Evolutionary conservation across 495 filamentous ascomycete species (phyloP).

Genomic region (Friedmanniomyces simplex): DNA sequence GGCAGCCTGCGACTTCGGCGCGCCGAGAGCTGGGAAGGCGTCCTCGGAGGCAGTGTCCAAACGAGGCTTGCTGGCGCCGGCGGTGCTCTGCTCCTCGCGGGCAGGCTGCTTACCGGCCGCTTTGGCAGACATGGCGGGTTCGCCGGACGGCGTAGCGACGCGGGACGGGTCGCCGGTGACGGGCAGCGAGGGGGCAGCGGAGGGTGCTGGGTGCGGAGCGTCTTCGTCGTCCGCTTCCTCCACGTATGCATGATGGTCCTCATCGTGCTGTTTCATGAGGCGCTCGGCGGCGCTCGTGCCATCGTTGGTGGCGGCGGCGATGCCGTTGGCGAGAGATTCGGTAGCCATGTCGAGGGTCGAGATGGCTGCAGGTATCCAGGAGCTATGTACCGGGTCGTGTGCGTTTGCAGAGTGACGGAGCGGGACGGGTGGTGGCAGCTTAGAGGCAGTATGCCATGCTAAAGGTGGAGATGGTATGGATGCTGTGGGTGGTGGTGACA

Average conservation of each 20-base stretch:
- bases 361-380: constrained; percentile 4
- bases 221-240: constrained; percentile 72
- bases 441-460: neutral
- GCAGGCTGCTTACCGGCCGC: constrained; percentile 53
- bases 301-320: constrained; percentile 26
- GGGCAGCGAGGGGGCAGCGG: constrained; percentile 31
- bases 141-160: constrained; percentile 28
- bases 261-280: constrained; percentile 66
- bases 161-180: constrained; percentile 23
- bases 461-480: neutral
- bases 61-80: constrained; percentile 30
- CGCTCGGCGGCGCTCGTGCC: constrained; percentile 52
- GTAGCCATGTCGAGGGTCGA: constrained; percentile 13
- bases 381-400: constrained; percentile 9
- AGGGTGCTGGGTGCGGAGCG: constrained; percentile 46
- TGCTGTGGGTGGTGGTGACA: neutral
- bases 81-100: constrained; percentile 25
- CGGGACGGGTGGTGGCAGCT: neutral
- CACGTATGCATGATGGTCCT: constrained; percentile 53
- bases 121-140: constrained; percentile 42
- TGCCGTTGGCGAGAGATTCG: constrained; percentile 30
- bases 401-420: neutral
- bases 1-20: constrained; percentile 50
- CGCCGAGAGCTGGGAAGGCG: constrained; percentile 76
- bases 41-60: constrained; percentile 82